phyloP scores from a whole-genome alignment of 1,139 yeast species.

The Saccharomycopsis phalli region DNA sequence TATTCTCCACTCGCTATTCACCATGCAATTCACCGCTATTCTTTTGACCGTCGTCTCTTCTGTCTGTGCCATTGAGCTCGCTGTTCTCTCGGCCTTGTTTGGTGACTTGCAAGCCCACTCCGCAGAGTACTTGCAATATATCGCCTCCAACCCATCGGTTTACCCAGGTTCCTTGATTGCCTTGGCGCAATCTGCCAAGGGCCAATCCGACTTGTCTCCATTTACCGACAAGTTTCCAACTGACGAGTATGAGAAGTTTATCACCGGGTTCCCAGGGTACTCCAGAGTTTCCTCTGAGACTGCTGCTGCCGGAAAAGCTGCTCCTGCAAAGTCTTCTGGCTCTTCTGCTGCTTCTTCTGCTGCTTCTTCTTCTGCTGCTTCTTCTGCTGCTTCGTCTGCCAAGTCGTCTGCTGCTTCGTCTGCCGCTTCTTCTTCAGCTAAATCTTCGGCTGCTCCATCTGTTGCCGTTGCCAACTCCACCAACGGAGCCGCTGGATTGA shows the following conservation, averaged over 20 bases:
- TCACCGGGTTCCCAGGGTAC: slow-evolving; percentile 17
- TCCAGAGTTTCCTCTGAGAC: slow-evolving; percentile 16
- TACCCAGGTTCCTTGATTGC: slow-evolving; percentile 18
- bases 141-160: slow-evolving; percentile 17
- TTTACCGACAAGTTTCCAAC: slow-evolving; percentile 16
- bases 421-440: background rate
- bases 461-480: slow-evolving; percentile 4
- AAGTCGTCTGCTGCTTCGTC: slow-evolving; percentile 8
- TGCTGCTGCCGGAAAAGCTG: slow-evolving; percentile 12
- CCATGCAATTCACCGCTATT: slow-evolving; percentile 17
- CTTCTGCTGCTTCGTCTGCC: slow-evolving; percentile 6
- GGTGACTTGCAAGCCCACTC: slow-evolving; percentile 17
- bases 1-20: too few species aligned
- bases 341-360: slow-evolving; percentile 10
- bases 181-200: slow-evolving; percentile 10
- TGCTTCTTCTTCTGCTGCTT: slow-evolving; percentile 8
- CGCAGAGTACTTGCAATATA: slow-evolving; percentile 18
- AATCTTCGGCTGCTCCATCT: slow-evolving; percentile 9
- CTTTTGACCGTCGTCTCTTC: slow-evolving; percentile 10
- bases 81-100: slow-evolving; percentile 15
- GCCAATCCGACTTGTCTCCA: slow-evolving; percentile 5
- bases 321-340: background rate
- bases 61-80: slow-evolving; percentile 16
- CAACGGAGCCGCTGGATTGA: slow-evolving; percentile 6
- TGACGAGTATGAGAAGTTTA: slow-evolving; percentile 15